A percentile compares a stretch with the other conserved stretches of the same genome.
phyloP scores from a whole-genome alignment of 768 basidiomycete genomes.

The Russula foetens region DNA sequence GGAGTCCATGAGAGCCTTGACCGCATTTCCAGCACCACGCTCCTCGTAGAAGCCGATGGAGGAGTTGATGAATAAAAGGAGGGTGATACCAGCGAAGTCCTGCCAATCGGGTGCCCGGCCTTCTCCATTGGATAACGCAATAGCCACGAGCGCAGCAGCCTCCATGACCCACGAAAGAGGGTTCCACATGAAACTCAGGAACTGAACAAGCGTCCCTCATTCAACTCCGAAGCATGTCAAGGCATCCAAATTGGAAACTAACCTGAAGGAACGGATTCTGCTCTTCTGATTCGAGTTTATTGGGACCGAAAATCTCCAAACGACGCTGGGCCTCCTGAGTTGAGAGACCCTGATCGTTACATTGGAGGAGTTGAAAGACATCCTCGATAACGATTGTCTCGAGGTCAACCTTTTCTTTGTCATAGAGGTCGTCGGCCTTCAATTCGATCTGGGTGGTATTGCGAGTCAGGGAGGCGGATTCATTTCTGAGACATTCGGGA shows the following conservation, averaged over 20 bases:
- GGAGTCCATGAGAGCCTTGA: constrained; percentile 99
- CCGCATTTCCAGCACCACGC: constrained; percentile 93
- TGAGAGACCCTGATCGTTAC: constrained; percentile 71
- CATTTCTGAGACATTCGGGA: neutral
- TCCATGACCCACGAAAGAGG: constrained; percentile 99
- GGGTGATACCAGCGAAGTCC: constrained; percentile 94
- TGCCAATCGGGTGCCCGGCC: constrained; percentile 86
- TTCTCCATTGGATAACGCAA: constrained; percentile 91
- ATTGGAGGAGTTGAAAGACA: constrained; percentile 93
- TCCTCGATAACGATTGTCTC: constrained; percentile 96
- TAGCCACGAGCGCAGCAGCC: constrained; percentile 88
- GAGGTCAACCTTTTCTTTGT: constrained; percentile 98
- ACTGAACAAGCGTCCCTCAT: constrained; percentile 35
- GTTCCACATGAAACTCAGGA: constrained; percentile 99
- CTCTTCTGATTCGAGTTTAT: constrained; percentile 87
- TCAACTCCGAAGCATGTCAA: neutral
- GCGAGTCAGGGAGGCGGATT: neutral
- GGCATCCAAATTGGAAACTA: neutral
- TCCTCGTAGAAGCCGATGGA: constrained; percentile 98
- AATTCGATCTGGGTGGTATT: constrained; percentile 55
- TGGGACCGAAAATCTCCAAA: constrained; percentile 90
- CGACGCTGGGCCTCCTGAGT: constrained; percentile 72
- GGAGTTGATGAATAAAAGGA: constrained; percentile 90
- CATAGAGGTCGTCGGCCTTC: constrained; percentile 89
- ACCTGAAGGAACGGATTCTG: constrained; percentile 64